Evolutionary conservation across 768 basidiomycete genomes (phyloP).

Genomic region (Cystobasidium tubakii): DNA sequence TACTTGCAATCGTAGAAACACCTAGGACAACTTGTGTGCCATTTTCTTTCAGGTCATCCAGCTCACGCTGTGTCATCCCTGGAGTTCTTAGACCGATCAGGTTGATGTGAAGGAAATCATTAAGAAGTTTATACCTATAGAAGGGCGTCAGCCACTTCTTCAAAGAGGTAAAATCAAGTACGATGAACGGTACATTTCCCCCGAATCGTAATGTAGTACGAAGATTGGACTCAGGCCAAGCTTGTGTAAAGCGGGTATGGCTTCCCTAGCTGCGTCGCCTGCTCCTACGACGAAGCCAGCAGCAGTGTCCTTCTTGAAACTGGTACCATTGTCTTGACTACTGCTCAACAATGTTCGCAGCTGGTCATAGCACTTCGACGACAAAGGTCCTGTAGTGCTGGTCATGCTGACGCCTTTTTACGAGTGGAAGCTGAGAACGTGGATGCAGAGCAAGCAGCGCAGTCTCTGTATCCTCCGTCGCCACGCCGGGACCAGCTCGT

Average conservation of each 20-base stretch:
- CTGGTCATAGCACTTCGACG: background rate
- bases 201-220: background rate
- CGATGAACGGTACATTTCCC: slow-evolving; percentile 36
- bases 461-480: too few relatives aligned
- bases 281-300: slow-evolving; percentile 25
- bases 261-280: background rate
- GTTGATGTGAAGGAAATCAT: background rate
- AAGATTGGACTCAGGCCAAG: slow-evolving; percentile 17
- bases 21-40: background rate
- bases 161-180: too few relatives aligned
- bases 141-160: too few relatives aligned
- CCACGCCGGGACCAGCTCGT: too few relatives aligned
- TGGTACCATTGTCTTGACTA: background rate
- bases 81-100: background rate
- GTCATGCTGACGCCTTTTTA: background rate
- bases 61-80: slow-evolving; percentile 1
- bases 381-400: too few relatives aligned
- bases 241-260: background rate
- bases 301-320: slow-evolving; percentile 7
- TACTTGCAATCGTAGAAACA: background rate
- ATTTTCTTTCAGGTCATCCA: slow-evolving; percentile 2
- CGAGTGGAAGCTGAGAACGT: too few relatives aligned
- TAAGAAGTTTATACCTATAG: background rate
- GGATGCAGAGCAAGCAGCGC: too few relatives aligned
- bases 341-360: background rate